Percentiles rank a stretch among this genome's conserved stretches.
Evolutionary conservation across 192 early-diverging fungal species (phyloP).

Genomic region (Mortierella alpina): DNA sequence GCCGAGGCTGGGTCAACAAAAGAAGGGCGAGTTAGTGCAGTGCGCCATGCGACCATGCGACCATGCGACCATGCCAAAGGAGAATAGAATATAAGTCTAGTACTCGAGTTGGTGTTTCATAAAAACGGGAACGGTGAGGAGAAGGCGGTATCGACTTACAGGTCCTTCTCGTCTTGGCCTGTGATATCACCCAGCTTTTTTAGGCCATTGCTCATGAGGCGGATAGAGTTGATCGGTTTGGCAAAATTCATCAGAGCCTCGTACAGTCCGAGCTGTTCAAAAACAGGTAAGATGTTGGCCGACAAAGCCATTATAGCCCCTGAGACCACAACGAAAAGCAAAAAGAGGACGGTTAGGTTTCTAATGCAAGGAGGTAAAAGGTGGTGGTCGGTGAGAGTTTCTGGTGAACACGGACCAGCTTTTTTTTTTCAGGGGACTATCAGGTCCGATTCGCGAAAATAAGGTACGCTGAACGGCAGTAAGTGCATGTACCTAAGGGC

Average conservation of each 20-base stretch:
- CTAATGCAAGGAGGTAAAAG: background rate
- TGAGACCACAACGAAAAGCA: background rate
- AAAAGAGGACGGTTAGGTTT: background rate
- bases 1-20: background rate
- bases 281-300: background rate
- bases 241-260: background rate
- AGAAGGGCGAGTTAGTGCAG: background rate
- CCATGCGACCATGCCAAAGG: background rate
- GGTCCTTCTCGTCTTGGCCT: background rate
- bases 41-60: background rate
- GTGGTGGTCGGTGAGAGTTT: background rate
- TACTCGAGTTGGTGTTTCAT: background rate
- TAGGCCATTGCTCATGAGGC: background rate
- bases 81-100: background rate
- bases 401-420: background rate
- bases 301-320: conserved; percentile 1
- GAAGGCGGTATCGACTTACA: background rate
- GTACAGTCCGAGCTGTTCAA: background rate
- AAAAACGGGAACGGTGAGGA: background rate
- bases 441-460: background rate
- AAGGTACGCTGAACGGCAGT: background rate
- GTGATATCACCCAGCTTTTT: conserved; percentile 6
- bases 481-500: background rate
- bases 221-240: conserved; percentile 6
- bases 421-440: background rate